Evolutionary conservation across 2,329 filamentous ascomycete species (phyloP).

Genomic region (Coniochaeta sp.): DNA sequence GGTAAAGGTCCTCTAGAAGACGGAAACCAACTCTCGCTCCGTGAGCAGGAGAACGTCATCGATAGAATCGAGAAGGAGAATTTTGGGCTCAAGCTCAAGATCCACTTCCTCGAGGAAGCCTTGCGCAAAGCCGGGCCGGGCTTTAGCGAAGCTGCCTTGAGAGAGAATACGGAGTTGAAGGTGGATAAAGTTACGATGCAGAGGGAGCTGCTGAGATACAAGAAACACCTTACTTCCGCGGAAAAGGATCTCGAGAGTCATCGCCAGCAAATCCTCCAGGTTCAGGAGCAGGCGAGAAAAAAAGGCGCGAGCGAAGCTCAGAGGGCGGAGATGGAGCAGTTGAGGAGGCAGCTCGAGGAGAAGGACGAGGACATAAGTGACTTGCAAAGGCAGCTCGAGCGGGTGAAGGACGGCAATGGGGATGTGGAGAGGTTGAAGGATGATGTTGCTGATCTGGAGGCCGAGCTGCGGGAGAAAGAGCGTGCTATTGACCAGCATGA

Average conservation of each 20-base stretch:
- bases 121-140: constrained; percentile 80
- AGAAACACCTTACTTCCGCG: constrained; percentile 73
- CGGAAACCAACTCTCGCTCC: constrained; percentile 82
- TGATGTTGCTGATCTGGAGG: constrained; percentile 68
- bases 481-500: constrained; percentile 65
- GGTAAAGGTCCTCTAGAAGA: constrained; percentile 67
- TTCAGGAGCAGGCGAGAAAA: constrained; percentile 73
- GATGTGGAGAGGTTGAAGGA: constrained; percentile 62
- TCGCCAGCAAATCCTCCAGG: constrained; percentile 70
- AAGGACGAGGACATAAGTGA: constrained; percentile 54
- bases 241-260: constrained; percentile 84
- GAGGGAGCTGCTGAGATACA: constrained; percentile 76
- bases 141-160: constrained; percentile 80
- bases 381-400: constrained; percentile 50
- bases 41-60: constrained; percentile 92
- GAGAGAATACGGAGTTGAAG: constrained; percentile 94
- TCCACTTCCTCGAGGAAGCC: constrained; percentile 91
- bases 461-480: constrained; percentile 69
- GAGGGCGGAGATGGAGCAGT: constrained; percentile 49
- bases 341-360: constrained; percentile 49
- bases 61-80: constrained; percentile 98
- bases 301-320: constrained; percentile 66
- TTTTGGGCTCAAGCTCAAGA: constrained; percentile 92
- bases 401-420: constrained; percentile 47
- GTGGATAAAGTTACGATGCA: constrained; percentile 87